Evolutionary conservation across 2,329 filamentous ascomycete species (phyloP), one percentile per base, ranked within the genome.

Genomic region (Westerdykella sp.): DNA sequence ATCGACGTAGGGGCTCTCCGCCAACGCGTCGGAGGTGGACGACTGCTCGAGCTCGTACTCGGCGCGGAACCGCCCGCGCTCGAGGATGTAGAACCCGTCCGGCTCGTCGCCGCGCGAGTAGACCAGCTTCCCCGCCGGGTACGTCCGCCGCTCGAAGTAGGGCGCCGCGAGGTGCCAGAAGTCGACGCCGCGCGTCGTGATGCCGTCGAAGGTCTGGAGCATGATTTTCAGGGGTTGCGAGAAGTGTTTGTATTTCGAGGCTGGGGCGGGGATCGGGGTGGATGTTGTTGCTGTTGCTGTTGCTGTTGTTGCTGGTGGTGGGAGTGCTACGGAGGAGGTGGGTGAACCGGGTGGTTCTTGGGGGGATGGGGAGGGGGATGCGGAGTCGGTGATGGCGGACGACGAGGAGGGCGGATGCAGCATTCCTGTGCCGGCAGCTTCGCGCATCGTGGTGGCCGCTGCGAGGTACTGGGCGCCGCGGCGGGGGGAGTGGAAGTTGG

Each of bases 141-240:
- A 87, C 47, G 84, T 79, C 48, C 79, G 79, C 36, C 80, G 79
- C 32, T 73, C 69, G 60, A 98, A 96, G 69, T 85, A 97, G 0
- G 78, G 73, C 4, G 80, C 80, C 0, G 83, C 83, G 1, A 80
- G 80, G 67, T 90, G 91, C 93, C 93, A 98, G 63, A 97, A 97
- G 66, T 96, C 90, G 65, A 95, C 89, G 59, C 91, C 93, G 65
- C 86, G 82, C 41, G 81, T 74, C 40, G 87, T 94, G 11, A 96
- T 73, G 36, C 88, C 86, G 60, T 93, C 85, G 70, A 98, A 97
- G n/a, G 93, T 87, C 63, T 96, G 91, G 18, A 98, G 77, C 66
- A 98, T 87, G 37, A 98, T 80, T 1, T 87, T 85, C 6, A 97
- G 78, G 0, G 93, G 93, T 62, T 96, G 89, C 52, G 86, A 87